Evolutionary conservation across 148 eudicot species (phyloP), one percentile per base, ranked within the genome.

Genomic region (Vaccinium darrowii): DNA sequence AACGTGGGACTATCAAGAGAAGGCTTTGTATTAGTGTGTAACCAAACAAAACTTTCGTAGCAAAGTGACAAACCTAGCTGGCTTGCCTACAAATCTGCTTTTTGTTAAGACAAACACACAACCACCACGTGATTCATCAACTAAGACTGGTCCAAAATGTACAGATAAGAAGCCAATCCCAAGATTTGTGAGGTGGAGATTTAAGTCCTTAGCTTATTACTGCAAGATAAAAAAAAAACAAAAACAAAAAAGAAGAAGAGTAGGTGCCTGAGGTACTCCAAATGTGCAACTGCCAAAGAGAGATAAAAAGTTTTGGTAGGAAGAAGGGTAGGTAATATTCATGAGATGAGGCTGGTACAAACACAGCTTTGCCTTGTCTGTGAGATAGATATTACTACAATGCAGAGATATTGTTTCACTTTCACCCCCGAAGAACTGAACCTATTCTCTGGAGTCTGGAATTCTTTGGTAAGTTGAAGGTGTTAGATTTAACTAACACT

Each of bases 1-100:
- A 33, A 36, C 7, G 9, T 54, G 36, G 13, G 57, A 4, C 47
- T 13, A 69, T 52, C 65, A 43, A 43, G 47, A 43, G 47, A 43
- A 43, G 7, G 47, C 47, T 43, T 43, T 33, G 51, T 39, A 80
- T 80, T 56, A 71, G 18, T 69, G 83, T 53, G 49, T 30, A 80
- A 85, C 56, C 77, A 80, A 73, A 80, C 79, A 85, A 85, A 85
- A 80, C 39, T 12, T 30, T 72, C 57, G 58, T 3, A 23, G 52
- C 56, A 78, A 76, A 1, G 10, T 27, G 82, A 84, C 86, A 67
- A 33, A 63, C 58, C 36, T 5, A 79, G 63, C 36, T 21, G 33
- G 49, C 19, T 50, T 15, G 58, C n/a, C 73, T 19, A 63, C 6
- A 5, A 9, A n/a, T 62, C 50, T 62, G 5, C 27, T 19, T 62